Evolutionary conservation across 306 rosid genomes (phyloP).

Genomic region (Rubus idaeus): DNA sequence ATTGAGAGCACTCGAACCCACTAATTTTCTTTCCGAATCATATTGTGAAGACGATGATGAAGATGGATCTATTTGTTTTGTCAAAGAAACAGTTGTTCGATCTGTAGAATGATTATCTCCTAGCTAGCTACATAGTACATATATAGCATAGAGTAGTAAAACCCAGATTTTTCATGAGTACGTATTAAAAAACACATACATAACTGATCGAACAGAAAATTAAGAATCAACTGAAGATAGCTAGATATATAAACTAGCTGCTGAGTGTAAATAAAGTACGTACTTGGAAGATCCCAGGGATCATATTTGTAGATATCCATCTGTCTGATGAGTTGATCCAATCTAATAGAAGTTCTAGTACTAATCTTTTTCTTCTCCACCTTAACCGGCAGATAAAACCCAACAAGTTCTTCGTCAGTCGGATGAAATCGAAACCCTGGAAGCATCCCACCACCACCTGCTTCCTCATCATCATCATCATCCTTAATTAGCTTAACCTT

Average conservation of each 20-base stretch:
- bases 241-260: too few relatives aligned
- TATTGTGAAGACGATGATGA: neutral
- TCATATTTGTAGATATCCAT: constrained; percentile 86
- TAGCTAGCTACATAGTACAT: too few relatives aligned
- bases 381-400: constrained; percentile 69
- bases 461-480: constrained; percentile 40
- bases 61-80: neutral
- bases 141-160: too few relatives aligned
- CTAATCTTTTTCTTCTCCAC: constrained; percentile 65
- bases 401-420: constrained; percentile 91
- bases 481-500: constrained; percentile 12
- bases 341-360: constrained; percentile 13
- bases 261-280: neutral
- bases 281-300: constrained; percentile 99
- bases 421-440: constrained; percentile 96
- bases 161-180: neutral
- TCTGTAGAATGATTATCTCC: neutral
- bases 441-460: constrained; percentile 47
- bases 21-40: neutral
- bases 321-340: constrained; percentile 77
- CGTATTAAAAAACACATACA: neutral
- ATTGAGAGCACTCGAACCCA: neutral
- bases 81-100: neutral
- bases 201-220: neutral
- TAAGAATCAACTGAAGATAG: neutral